A percentile compares a stretch with the other conserved stretches of the same genome.
Evolutionary conservation across 768 basidiomycete genomes (phyloP).

Genomic region (Phaeolepiota aurea): DNA sequence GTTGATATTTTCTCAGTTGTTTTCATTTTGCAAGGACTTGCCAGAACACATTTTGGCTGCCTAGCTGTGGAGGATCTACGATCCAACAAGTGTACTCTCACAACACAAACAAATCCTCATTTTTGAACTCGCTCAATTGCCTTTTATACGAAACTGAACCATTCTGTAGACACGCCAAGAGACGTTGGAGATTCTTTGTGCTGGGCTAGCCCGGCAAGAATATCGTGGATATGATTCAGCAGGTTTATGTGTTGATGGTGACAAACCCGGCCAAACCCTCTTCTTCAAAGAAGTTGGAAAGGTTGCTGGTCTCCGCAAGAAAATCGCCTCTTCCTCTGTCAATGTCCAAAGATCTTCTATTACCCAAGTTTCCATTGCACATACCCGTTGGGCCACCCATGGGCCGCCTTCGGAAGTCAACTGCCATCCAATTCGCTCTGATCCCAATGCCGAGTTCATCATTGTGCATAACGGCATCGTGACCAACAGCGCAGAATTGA

Average conservation of each 20-base stretch:
- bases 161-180: slow-evolving; percentile 71
- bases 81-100: neutral
- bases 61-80: too few relatives aligned
- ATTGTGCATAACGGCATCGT: slow-evolving; percentile 99
- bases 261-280: slow-evolving; percentile 64
- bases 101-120: neutral
- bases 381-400: slow-evolving; percentile 99
- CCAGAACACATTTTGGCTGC: neutral
- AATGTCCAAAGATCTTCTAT: slow-evolving; percentile 72
- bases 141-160: slow-evolving; percentile 2
- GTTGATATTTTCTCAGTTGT: slow-evolving; percentile 19
- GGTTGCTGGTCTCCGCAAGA: slow-evolving; percentile 86
- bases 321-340: slow-evolving; percentile 63
- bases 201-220: slow-evolving; percentile 90
- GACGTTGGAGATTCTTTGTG: slow-evolving; percentile 83
- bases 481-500: slow-evolving; percentile 85
- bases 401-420: slow-evolving; percentile 82
- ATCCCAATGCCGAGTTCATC: slow-evolving; percentile 74
- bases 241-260: slow-evolving; percentile 85
- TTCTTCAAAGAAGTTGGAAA: slow-evolving; percentile 99
- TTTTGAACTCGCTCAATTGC: neutral
- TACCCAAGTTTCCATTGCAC: slow-evolving; percentile 93
- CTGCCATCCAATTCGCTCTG: slow-evolving; percentile 92
- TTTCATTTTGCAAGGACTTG: too few relatives aligned
- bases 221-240: slow-evolving; percentile 99